Conservation (phyloP, 129 eudicot species). For the Centella asiatica region DNA sequence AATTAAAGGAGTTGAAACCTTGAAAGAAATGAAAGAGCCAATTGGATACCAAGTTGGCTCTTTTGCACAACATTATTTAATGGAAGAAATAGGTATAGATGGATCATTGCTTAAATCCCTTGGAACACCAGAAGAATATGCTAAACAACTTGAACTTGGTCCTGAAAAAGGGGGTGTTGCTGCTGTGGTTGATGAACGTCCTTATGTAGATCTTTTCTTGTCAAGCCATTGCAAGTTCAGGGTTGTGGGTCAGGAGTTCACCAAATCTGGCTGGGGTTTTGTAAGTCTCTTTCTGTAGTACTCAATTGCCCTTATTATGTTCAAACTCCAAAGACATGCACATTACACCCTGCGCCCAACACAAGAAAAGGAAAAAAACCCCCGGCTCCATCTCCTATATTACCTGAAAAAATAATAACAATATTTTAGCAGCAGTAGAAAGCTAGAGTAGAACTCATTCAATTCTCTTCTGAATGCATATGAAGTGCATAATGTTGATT, state of each 20-base stretch:
- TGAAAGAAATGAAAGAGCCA: conserved; percentile 45
- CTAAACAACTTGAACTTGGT: conserved; percentile 52
- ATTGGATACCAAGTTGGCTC: conserved; percentile 91
- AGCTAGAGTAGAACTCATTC: neutral
- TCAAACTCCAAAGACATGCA: conserved; percentile 1
- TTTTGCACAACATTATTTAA: conserved; percentile 65
- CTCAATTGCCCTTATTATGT: neutral
- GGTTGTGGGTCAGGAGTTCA: conserved; percentile 78
- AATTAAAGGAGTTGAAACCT: conserved; percentile 58
- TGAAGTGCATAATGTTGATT: no score
- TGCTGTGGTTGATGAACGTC: conserved; percentile 78
- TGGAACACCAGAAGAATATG: conserved; percentile 71
- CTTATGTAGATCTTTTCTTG: conserved; percentile 78
- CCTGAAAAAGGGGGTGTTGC: conserved; percentile 72
- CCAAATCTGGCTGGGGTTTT: conserved; percentile 91
- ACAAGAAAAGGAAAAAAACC: no score
- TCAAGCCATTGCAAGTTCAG: conserved; percentile 80
- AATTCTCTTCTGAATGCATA: no score
- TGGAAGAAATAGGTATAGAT: conserved; percentile 55
- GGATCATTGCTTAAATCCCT: conserved; percentile 59
- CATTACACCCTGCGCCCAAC: neutral
- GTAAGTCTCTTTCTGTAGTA: conserved; percentile 38
- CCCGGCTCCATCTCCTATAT: neutral
- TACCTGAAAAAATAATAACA: neutral
- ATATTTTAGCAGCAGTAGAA: neutral